phyloP scores from a whole-genome alignment of 73 alveolate species.

The Paramecium tetraurelia region DNA sequence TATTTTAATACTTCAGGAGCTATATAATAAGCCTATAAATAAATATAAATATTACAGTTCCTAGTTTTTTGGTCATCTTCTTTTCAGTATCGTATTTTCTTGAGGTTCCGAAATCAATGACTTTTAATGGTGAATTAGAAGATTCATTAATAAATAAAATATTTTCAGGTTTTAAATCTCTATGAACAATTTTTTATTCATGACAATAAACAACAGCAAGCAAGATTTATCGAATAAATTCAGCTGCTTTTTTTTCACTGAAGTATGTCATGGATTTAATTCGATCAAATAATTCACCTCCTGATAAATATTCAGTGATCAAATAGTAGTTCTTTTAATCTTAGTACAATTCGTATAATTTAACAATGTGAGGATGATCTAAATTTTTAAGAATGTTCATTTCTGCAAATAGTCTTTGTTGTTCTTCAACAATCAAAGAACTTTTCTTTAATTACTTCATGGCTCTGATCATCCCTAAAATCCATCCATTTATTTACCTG shows the following conservation, averaged over 20 bases:
- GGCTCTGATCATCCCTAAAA: slow-evolving; percentile 56
- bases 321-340: slow-evolving; percentile 58
- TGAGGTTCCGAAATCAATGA: slow-evolving; percentile 77
- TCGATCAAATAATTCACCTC: slow-evolving; percentile 75
- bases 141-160: slow-evolving; percentile 68
- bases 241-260: slow-evolving; percentile 61
- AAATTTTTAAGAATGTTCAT: slow-evolving; percentile 51
- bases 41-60: slow-evolving; percentile 26
- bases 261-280: slow-evolving; percentile 51
- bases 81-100: slow-evolving; percentile 45
- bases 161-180: slow-evolving; percentile 88
- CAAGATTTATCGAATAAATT: slow-evolving; percentile 57
- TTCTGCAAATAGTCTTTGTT: slow-evolving; percentile 62
- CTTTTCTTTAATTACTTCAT: slow-evolving; percentile 52
- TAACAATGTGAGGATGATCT: slow-evolving; percentile 60
- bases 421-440: slow-evolving; percentile 50
- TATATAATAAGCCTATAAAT: slow-evolving; percentile 29
- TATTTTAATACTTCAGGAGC: slow-evolving; percentile 55
- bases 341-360: slow-evolving; percentile 49
- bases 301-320: slow-evolving; percentile 66
- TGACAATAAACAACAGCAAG: slow-evolving; percentile 67
- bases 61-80: slow-evolving; percentile 57
- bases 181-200: slow-evolving; percentile 56
- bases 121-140: slow-evolving; percentile 65
- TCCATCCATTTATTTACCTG: background rate